Percentiles rank a stretch among this genome's conserved stretches.
These are phyloP conservation scores for Trypanosoma brucei DNA, from an alignment of 208 protist genomes.

Conservation along the genomic window DNA sequence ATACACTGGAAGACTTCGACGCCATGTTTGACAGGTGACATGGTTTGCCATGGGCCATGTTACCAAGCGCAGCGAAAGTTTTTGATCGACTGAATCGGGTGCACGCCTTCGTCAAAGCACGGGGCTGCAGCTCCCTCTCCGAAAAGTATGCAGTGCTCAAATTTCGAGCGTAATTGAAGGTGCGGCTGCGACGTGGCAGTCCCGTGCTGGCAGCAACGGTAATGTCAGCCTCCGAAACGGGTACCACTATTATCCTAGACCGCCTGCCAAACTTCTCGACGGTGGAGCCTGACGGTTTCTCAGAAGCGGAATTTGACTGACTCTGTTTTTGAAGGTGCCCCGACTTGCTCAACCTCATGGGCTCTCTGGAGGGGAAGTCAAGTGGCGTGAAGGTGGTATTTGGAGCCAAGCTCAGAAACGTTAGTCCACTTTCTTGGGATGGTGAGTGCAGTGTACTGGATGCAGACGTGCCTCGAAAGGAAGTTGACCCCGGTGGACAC, in stretches of 20 bases:
- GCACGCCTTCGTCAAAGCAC: background rate
- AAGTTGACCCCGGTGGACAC: background rate
- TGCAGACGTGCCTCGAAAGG: background rate
- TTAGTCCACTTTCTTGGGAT: background rate
- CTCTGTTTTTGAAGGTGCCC: background rate
- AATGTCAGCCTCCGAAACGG: conserved; percentile 50
- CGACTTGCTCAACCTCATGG: background rate
- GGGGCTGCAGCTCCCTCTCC: background rate
- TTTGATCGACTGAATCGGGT: conserved; percentile 14
- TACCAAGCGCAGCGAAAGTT: background rate
- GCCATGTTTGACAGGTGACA: too few species aligned
- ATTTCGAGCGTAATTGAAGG: conserved; percentile 50
- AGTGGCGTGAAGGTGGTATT: background rate
- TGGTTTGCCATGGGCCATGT: too few species aligned
- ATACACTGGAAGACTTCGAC: too few species aligned
- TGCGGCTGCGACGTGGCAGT: conserved; percentile 36
- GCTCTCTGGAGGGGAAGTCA: background rate
- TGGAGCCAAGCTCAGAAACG: background rate
- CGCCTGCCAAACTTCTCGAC: conserved; percentile 26
- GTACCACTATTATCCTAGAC: conserved; percentile 36
- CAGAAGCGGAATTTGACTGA: background rate
- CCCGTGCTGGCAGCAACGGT: conserved; percentile 46
- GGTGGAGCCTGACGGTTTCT: background rate
- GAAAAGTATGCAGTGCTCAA: conserved; percentile 19
- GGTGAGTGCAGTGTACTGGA: background rate